These are phyloP conservation scores for Neurospora sp. DNA, from an alignment of 495 filamentous ascomycete species.

Conservation along the genomic window DNA sequence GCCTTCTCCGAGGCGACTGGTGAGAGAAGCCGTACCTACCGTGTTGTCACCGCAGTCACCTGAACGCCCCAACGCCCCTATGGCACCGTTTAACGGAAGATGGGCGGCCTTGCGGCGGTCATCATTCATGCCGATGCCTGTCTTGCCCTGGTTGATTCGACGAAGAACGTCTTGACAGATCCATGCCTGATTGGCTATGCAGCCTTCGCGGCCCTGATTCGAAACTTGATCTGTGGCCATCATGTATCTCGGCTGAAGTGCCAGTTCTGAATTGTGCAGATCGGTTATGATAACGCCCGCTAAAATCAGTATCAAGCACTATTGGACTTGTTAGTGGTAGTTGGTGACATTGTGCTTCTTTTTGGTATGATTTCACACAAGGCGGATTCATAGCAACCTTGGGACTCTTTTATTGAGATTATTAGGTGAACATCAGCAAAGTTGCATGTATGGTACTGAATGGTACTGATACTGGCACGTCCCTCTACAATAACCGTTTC, in stretches of 20 bases:
- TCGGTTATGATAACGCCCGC: neutral
- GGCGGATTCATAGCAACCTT: neutral
- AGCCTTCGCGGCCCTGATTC: neutral
- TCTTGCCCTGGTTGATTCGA: neutral
- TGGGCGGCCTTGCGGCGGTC: neutral
- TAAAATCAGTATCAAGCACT: neutral
- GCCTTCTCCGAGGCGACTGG: neutral
- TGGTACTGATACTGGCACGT: neutral
- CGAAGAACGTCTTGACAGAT: neutral
- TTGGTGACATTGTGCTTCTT: no score
- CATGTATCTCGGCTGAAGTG: neutral
- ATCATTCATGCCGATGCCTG: neutral
- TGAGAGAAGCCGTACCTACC: neutral
- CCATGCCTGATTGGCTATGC: neutral
- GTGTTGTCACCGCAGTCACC: neutral
- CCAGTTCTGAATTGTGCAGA: neutral
- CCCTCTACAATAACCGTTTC: neutral
- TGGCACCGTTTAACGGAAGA: neutral
- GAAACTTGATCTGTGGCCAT: neutral
- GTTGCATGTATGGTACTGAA: neutral
- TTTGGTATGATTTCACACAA: no score
- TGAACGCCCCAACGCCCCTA: neutral
- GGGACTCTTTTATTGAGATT: neutral
- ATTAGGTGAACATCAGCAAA: neutral
- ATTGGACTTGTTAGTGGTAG: neutral